Base-by-base conservation (phyloP, 2,329 filamentous ascomycete species). In the Tolypocladium paradoxum region DNA sequence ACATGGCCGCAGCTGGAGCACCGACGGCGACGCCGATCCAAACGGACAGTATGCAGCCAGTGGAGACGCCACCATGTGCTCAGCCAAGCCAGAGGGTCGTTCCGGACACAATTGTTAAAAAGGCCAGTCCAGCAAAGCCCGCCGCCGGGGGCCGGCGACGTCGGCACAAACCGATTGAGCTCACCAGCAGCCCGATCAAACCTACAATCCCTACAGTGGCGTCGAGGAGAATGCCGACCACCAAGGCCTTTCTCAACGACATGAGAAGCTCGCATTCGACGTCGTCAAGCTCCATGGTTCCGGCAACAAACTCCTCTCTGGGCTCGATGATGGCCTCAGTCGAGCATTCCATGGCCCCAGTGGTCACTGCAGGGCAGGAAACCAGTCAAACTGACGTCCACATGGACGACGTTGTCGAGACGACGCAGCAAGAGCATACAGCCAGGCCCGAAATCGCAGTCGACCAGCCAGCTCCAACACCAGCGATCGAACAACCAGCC, bases 61-160 rank as follows among this genome's bases (percentile, higher is more conserved):
- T 59, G 40, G 57, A 59, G 38, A 69, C 65, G 47, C 65, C 68
- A 34, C 61, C 68, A 36, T 69, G 67, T 49, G 66, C 65, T 12
- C 68, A 69, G 51, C 63, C 59, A 14, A 62, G 59, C 29, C 60
- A 61, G 38, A 35, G 49, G 9, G 48, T 60, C 12, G 58, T 63
- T 22, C 60, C 57, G 4, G 58, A 54, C 18, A 65, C 61, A 0
- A 53, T 53, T 27, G 31, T 52, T 7, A 31, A 49, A 5, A 52
- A 54, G 14, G 48, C 56, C 24, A 36, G 50, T 16, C 22, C 34
- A 14, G 45, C 46, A 8, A 43, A 49, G 22, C 27, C 49, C 14
- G 12, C 38, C 24, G 50, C 35, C 2, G 52, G 51, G 4, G 58
- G 48, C 1, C 59, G 54, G 4, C 54, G 53, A 12, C 59, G 58